Percentiles rank a stretch among this genome's conserved stretches.
These are phyloP conservation scores for Phytomonas sp. DNA, from an alignment of 208 protist species.

Conservation along the genomic window DNA sequence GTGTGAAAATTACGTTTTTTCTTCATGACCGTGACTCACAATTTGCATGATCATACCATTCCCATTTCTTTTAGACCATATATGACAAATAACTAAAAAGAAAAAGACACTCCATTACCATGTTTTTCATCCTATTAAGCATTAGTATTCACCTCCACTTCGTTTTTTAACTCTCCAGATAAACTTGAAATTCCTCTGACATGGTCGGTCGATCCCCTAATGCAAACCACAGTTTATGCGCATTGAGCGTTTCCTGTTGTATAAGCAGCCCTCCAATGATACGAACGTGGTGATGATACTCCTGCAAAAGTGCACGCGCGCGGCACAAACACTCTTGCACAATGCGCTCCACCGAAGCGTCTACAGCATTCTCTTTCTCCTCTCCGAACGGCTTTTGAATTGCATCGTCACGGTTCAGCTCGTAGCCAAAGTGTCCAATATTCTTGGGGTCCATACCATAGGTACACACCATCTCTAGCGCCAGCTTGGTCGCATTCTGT, in stretches of 20 bases:
- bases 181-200: constrained; percentile 69
- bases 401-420: constrained; percentile 45
- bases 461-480: constrained; percentile 66
- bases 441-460: constrained; percentile 83
- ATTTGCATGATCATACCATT: not conserved
- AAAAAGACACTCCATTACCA: not conserved
- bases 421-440: constrained; percentile 81
- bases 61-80: too few relatives aligned
- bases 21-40: not conserved
- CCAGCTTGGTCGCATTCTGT: constrained; percentile 80
- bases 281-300: constrained; percentile 50
- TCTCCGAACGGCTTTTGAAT: constrained; percentile 94
- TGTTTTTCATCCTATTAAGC: not conserved
- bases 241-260: constrained; percentile 75
- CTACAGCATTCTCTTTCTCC: constrained; percentile 87
- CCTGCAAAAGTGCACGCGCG: constrained; percentile 46
- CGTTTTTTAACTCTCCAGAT: constrained; percentile 51
- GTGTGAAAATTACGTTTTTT: not conserved
- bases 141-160: not conserved
- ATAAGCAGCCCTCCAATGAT: constrained; percentile 67
- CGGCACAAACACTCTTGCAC: constrained; percentile 60
- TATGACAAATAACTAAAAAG: not conserved
- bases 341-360: constrained; percentile 81
- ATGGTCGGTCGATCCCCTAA: constrained; percentile 66
- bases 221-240: constrained; percentile 67